A percentile compares a stretch with the other conserved stretches of the same genome.
phyloP scores from a whole-genome alignment of 768 basidiomycete species.

The Pleurotus platypus region DNA sequence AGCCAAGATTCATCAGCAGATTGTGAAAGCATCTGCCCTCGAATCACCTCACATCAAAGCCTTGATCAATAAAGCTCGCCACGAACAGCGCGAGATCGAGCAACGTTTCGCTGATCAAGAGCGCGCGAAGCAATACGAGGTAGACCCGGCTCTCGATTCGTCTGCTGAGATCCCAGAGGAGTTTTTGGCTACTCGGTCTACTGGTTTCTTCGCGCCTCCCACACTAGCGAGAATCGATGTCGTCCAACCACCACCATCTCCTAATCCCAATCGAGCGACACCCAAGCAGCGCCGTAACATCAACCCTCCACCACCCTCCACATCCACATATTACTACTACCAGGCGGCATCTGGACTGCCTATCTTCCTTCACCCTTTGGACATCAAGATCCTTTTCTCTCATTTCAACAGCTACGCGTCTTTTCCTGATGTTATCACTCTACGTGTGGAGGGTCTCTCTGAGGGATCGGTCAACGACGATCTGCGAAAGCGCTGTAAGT shows the following conservation, averaged over 20 bases:
- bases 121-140: slow-evolving; percentile 25
- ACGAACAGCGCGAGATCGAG: slow-evolving; percentile 52
- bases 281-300: slow-evolving; percentile 71
- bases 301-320: slow-evolving; percentile 83
- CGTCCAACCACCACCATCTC: slow-evolving; percentile 7
- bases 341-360: slow-evolving; percentile 90
- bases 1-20: slow-evolving; percentile 71
- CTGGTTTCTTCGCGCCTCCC: slow-evolving; percentile 13
- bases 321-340: slow-evolving; percentile 93
- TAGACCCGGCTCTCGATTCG: slow-evolving; percentile 11
- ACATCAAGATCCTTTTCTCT: slow-evolving; percentile 88
- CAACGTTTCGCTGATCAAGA: slow-evolving; percentile 33
- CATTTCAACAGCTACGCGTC: slow-evolving; percentile 78
- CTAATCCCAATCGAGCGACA: slow-evolving; percentile 30
- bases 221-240: neutral
- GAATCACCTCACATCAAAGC: slow-evolving; percentile 64
- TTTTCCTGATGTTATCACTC: slow-evolving; percentile 79
- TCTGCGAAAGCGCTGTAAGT: slow-evolving; percentile 91
- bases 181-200: slow-evolving; percentile 44
- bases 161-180: slow-evolving; percentile 51
- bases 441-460: slow-evolving; percentile 73
- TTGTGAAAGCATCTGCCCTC: slow-evolving; percentile 74
- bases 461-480: slow-evolving; percentile 90
- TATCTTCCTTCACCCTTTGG: slow-evolving; percentile 91
- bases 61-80: slow-evolving; percentile 60